phyloP scores from a whole-genome alignment of 306 rosid genomes.

The Urtica urens region DNA sequence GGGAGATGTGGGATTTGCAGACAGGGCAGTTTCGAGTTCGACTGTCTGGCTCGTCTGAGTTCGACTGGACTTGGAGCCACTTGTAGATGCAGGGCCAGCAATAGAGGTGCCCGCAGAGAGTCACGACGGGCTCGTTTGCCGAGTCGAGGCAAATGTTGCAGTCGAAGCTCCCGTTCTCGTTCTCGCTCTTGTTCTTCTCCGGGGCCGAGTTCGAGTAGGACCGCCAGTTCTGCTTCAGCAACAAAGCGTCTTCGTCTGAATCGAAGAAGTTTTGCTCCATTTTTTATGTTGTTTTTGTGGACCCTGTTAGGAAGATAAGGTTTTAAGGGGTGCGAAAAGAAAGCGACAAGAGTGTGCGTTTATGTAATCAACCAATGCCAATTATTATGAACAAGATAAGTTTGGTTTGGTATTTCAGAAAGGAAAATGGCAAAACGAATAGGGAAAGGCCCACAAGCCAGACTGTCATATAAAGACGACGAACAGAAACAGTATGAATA shows the following conservation, averaged over 20 bases:
- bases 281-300: slow-evolving; percentile 10
- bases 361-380: background rate
- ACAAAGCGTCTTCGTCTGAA: slow-evolving; percentile 32
- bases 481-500: too few species aligned
- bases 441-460: background rate
- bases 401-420: too few species aligned
- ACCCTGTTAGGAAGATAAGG: slow-evolving; percentile 22
- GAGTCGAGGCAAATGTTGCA: slow-evolving; percentile 91
- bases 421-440: slow-evolving; percentile 1
- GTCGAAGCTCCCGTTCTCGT: slow-evolving; percentile 50
- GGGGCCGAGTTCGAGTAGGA: slow-evolving; percentile 26
- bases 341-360: background rate
- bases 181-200: slow-evolving; percentile 24
- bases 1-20: slow-evolving; percentile 65
- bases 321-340: background rate
- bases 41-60: slow-evolving; percentile 33
- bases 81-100: slow-evolving; percentile 94
- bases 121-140: slow-evolving; percentile 74
- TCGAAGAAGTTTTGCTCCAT: slow-evolving; percentile 39
- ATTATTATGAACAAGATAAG: background rate
- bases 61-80: slow-evolving; percentile 57
- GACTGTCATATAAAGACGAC: background rate
- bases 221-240: slow-evolving; percentile 38
- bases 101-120: slow-evolving; percentile 84
- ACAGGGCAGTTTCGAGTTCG: slow-evolving; percentile 54